Base-by-base conservation (phyloP, 768 basidiomycete genomes). In the Suillus plorans region DNA sequence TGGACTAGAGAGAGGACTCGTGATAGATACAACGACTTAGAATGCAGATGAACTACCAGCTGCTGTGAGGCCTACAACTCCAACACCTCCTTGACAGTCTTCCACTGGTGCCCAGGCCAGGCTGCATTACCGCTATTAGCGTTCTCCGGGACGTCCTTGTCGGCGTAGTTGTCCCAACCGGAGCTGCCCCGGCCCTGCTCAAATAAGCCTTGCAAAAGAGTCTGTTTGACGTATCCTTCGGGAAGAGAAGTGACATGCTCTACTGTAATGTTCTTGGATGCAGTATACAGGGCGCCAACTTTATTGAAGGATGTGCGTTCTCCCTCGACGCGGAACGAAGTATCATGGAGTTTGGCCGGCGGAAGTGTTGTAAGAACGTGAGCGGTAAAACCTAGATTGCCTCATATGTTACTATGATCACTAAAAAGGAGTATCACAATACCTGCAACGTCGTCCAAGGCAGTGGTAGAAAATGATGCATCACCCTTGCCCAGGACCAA, bases 251-350 rank as follows among this genome's bases (percentile, higher is more conserved):
- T 61, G 60, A 76, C 67, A 22, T 69, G 71, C 6, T 13, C 66
- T 50, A 73, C 62, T 10, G 69, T 63, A 16, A 71, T 68, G 31
- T 55, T 14, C 61, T 63, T 57, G 9, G 68, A 69, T 49, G 69
- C 74, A 31, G 31, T 31, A 59, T 76, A 77, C 31, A 78, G 64
- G 53, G 70, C 63, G 13, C 70, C 78, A 22, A 77, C 63, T 0
- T 73, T 68, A 22, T 67, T 60, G 7, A 77, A 68, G 12, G 71
- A 70, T 5, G 42, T 66, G 4, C 76, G 74, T 34, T 79, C 74
- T n/a, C 79, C 80, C 63, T 80, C 66, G 41, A 80, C 71, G 22
- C 78, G 78, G 69, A 79, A 77, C 6, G 73, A 73, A 3, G 62
- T 68, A 60, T 80, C 64, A 14, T 72, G 70, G 14, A 78, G 71